A percentile compares a stretch with the other conserved stretches of the same genome.
Evolutionary conservation across 148 eudicot species (phyloP).

Genomic region (Limonium bicolor): DNA sequence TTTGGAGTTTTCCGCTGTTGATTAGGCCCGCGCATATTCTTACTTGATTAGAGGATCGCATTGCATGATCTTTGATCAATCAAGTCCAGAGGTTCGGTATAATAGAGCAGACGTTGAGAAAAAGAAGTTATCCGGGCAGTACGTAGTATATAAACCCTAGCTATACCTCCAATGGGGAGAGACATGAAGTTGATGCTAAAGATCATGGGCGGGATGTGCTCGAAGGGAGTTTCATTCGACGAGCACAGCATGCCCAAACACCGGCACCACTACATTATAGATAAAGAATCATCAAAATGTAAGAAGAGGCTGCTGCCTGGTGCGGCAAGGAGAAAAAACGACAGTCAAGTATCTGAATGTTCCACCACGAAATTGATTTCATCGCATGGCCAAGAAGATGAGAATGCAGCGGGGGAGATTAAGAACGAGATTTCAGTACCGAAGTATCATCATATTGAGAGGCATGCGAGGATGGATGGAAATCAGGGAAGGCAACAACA

Average conservation of each 20-base stretch:
- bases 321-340: neutral
- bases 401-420: constrained; percentile 27
- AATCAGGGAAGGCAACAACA: constrained; percentile 10
- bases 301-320: constrained; percentile 35
- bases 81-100: too few species aligned
- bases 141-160: too few species aligned
- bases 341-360: neutral
- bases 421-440: constrained; percentile 13
- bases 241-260: constrained; percentile 12
- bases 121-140: too few species aligned
- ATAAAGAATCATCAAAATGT: constrained; percentile 22
- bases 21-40: too few species aligned
- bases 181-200: too few species aligned
- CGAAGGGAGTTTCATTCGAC: constrained; percentile 32
- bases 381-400: constrained; percentile 12
- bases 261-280: constrained; percentile 6
- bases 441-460: constrained; percentile 16
- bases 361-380: too few species aligned
- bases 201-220: constrained; percentile 54
- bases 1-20: too few species aligned
- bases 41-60: too few species aligned
- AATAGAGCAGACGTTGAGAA: too few species aligned
- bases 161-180: too few species aligned
- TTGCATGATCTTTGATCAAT: too few species aligned
- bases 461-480: constrained; percentile 6